A percentile compares a stretch with the other conserved stretches of the same genome.
phyloP scores from a whole-genome alignment of 2,329 filamentous ascomycete species.

The Neofusicoccum parvum region DNA sequence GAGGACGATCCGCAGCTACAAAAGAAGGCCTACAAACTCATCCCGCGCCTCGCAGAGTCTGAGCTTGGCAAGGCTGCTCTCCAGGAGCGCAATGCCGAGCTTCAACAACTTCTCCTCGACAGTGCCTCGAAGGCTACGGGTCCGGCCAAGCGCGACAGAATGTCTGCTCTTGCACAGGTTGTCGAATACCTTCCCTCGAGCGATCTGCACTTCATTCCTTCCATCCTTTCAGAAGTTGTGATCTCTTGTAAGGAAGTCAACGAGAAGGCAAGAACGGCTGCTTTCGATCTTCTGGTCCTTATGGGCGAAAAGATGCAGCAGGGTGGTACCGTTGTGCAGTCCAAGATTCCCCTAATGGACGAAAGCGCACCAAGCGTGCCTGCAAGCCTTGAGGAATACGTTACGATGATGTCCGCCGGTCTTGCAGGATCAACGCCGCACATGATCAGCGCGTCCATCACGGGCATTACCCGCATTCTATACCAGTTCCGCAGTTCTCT shows the following conservation, averaged over 20 bases:
- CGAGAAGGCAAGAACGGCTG: constrained; percentile 84
- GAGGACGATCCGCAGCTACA: constrained; percentile 87
- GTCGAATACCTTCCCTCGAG: constrained; percentile 75
- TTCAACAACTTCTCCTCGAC: constrained; percentile 78
- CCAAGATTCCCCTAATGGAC: constrained; percentile 85
- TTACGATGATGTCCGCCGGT: constrained; percentile 97
- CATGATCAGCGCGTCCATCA: constrained; percentile 98
- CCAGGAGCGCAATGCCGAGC: constrained; percentile 70
- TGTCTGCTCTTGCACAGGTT: constrained; percentile 79
- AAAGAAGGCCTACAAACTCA: constrained; percentile 99
- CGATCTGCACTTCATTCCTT: constrained; percentile 90
- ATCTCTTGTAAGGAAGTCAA: constrained; percentile 98
- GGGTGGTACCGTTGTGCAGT: constrained; percentile 77
- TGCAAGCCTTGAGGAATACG: constrained; percentile 89
- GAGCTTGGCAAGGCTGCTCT: constrained; percentile 76
- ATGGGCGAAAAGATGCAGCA: constrained; percentile 83
- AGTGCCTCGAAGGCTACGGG: constrained; percentile 84
- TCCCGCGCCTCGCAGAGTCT: constrained; percentile 84
- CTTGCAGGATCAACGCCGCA: constrained; percentile 90
- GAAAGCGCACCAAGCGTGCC: constrained; percentile 73
- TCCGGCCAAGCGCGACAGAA: constrained; percentile 81
- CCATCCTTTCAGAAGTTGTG: constrained; percentile 89
- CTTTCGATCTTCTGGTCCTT: constrained; percentile 85
- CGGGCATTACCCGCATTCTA: constrained; percentile 86
- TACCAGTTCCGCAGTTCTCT: constrained; percentile 83